phyloP scores from a whole-genome alignment of 495 filamentous ascomycete species.

The Xylaria nigripes region DNA sequence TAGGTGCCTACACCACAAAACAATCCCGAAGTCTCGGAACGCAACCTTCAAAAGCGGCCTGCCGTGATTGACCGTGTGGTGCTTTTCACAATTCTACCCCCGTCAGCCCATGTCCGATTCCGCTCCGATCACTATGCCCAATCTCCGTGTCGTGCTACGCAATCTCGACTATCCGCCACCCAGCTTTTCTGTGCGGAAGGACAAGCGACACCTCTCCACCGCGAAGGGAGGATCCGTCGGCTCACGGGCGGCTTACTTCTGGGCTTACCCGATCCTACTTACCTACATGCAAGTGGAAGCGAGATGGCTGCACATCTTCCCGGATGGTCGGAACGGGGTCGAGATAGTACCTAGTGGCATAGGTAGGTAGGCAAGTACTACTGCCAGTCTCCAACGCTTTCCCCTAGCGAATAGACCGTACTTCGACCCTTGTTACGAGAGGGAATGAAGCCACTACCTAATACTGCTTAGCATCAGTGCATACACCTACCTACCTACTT shows the following conservation, averaged over 20 bases:
- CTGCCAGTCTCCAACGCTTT: background rate
- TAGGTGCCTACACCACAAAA: background rate
- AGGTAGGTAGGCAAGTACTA: no score
- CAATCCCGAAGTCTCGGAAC: constrained; percentile 7
- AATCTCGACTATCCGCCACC: constrained; percentile 1
- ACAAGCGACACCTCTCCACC: constrained; percentile 3
- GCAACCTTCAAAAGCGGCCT: constrained; percentile 1
- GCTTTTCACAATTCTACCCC: background rate
- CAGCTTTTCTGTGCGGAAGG: background rate
- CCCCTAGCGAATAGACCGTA: background rate
- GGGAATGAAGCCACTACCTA: background rate
- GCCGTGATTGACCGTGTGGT: constrained; percentile 1
- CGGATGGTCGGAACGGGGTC: background rate
- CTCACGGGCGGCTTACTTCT: constrained; percentile 9
- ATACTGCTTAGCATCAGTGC: background rate
- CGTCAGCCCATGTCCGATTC: constrained; percentile 7
- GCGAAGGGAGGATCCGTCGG: constrained; percentile 3
- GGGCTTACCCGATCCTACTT: background rate
- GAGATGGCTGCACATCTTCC: background rate
- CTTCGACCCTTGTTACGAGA: background rate
- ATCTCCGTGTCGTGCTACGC: constrained; percentile 13
- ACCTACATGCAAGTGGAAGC: background rate
- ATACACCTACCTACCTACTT: background rate
- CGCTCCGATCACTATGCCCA: constrained; percentile 11
- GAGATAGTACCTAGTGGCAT: background rate